A percentile compares a stretch with the other conserved stretches of the same genome.
Evolutionary conservation across 768 basidiomycete species (phyloP).

Genomic region (Cystoderma amianthinum): DNA sequence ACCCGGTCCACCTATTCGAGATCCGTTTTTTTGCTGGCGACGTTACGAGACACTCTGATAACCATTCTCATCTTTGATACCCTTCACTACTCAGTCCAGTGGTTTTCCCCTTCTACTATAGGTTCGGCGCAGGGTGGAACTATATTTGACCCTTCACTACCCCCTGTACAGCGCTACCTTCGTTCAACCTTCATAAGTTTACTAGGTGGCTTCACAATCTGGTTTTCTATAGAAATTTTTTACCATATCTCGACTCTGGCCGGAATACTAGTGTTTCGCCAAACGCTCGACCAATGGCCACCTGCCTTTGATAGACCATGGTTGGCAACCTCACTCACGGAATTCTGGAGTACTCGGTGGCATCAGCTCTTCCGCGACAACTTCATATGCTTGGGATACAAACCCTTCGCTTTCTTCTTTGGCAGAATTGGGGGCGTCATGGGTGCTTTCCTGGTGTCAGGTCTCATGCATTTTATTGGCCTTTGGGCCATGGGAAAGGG

Average conservation of each 20-base stretch:
- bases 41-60: constrained; percentile 21
- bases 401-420: constrained; percentile 19
- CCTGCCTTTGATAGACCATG: constrained; percentile 42
- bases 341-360: constrained; percentile 46
- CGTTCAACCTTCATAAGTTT: constrained; percentile 37
- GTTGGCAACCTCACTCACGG: constrained; percentile 31
- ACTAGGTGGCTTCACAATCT: constrained; percentile 34
- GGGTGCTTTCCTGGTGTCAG: constrained; percentile 43
- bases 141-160: constrained; percentile 32
- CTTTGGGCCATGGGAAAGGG: constrained; percentile 33
- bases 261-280: constrained; percentile 29
- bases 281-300: constrained; percentile 38
- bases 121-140: constrained; percentile 29
- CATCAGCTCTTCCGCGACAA: constrained; percentile 41
- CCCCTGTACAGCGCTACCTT: constrained; percentile 26
- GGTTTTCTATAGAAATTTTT: constrained; percentile 24
- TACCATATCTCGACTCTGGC: constrained; percentile 27
- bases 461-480: constrained; percentile 35
- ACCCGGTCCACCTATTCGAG: constrained; percentile 30
- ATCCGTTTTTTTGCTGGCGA: constrained; percentile 25
- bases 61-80: constrained; percentile 35
- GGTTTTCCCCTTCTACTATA: constrained; percentile 34
- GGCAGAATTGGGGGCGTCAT: constrained; percentile 32
- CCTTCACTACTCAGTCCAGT: constrained; percentile 39
- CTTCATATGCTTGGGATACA: constrained; percentile 31